phyloP scores from a whole-genome alignment of 495 filamentous ascomycete genomes.

The Neurospora pannonica region DNA sequence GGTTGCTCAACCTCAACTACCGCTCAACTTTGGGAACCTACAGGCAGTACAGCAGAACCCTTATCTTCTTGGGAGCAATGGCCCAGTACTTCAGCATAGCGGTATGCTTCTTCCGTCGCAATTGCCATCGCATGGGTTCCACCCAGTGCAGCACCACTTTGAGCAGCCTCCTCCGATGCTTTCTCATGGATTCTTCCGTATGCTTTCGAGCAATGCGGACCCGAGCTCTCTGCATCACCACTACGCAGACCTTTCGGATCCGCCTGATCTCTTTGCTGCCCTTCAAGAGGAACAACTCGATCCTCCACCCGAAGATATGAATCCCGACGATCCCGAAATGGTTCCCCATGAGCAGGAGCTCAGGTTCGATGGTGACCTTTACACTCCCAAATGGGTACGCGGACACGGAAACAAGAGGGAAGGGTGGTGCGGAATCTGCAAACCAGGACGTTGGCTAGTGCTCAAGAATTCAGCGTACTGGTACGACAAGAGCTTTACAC shows the following conservation, averaged over 20 bases:
- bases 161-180: constrained; percentile 46
- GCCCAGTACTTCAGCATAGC: constrained; percentile 32
- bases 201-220: constrained; percentile 60
- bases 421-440: constrained; percentile 79
- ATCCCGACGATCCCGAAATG: constrained; percentile 59
- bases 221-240: constrained; percentile 50
- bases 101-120: constrained; percentile 40
- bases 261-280: constrained; percentile 64
- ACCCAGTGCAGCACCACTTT: constrained; percentile 38
- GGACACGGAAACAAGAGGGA: constrained; percentile 75
- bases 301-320: constrained; percentile 67
- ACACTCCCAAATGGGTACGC: constrained; percentile 70
- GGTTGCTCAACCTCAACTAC: constrained; percentile 41
- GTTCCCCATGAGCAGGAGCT: constrained; percentile 65
- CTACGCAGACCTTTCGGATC: constrained; percentile 56
- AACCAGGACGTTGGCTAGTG: constrained; percentile 71
- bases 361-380: constrained; percentile 68
- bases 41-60: constrained; percentile 45
- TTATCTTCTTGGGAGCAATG: constrained; percentile 37
- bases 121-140: constrained; percentile 37
- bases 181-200: constrained; percentile 56
- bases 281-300: constrained; percentile 56
- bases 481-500: constrained; percentile 79
- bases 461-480: constrained; percentile 79
- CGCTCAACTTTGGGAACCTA: constrained; percentile 42